A percentile compares a stretch with the other conserved stretches of the same genome.
Conservation (phyloP, 2,329 filamentous ascomycete genomes). For the Helotiales sp. region DNA sequence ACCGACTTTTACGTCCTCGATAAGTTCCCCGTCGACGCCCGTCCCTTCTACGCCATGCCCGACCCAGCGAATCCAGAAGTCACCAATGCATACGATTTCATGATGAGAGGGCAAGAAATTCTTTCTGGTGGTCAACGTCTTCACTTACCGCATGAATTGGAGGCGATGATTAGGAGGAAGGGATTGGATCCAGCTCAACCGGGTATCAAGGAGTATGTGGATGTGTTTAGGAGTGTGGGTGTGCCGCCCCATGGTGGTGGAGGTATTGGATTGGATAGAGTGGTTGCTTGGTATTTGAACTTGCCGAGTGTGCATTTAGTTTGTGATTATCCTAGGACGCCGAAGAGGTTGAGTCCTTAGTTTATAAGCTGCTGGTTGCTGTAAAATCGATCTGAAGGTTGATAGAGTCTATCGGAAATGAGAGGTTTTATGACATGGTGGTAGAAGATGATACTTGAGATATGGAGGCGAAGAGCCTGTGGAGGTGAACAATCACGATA, state of each 20-base stretch:
- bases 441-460: too few relatives aligned
- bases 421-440: too few relatives aligned
- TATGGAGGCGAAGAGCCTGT: too few relatives aligned
- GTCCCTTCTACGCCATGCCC: constrained; percentile 91
- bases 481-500: too few relatives aligned
- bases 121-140: constrained; percentile 91
- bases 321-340: constrained; percentile 58
- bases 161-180: constrained; percentile 73
- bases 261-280: constrained; percentile 85
- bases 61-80: constrained; percentile 66
- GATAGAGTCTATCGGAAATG: too few relatives aligned
- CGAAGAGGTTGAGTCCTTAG: constrained; percentile 57
- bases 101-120: constrained; percentile 91
- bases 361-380: not conserved
- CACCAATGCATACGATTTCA: constrained; percentile 76
- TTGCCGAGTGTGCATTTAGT: constrained; percentile 60
- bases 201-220: constrained; percentile 88
- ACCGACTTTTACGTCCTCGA: constrained; percentile 97
- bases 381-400: too few relatives aligned
- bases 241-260: constrained; percentile 89
- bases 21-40: constrained; percentile 87
- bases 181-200: constrained; percentile 74
- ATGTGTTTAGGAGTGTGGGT: constrained; percentile 76
- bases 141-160: constrained; percentile 73
- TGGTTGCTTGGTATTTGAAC: constrained; percentile 67